Base-by-base conservation (phyloP, 225 moss, liverwort and hornwort species). In the Anthoceros angustus region DNA sequence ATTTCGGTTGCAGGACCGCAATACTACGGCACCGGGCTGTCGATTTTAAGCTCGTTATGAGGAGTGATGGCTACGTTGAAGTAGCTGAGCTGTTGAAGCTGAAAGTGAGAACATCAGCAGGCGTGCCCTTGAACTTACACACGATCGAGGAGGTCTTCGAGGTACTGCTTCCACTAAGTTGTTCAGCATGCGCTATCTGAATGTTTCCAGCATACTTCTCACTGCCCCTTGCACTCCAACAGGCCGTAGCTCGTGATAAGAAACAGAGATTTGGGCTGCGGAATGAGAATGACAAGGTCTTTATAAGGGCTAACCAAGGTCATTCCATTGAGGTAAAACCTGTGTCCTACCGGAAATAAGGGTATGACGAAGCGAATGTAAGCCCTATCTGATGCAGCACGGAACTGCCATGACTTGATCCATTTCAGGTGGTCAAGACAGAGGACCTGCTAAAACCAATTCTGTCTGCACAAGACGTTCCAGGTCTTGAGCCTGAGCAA, bases 261-360 rank as follows among this genome's bases (percentile, higher is more conserved):
- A 98, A 98, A 69, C 78, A 86, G 32, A 82, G 98, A 40, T 80
- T 98, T 65, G 87, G 87, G 23, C 62, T 77, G 1, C 78, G 68
- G 71, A 81, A 86, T 25, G 86, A 84, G 6, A 46, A 67, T 38
- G 84, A 75, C 21, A 43, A 64, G 41, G 70, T 87, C 62, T 75
- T 72, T 41, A 86, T 92, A 8, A 81, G 98, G 71, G 98, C 98
- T 73, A 84, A 73, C 74, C 98, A 98, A 78, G 98, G 98, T 60
- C 98, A 98, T 63, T 69, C 81, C 10, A 81, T 98, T 18, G 77
- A 70, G 32, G 32, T 32, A 32, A 32, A 32, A 32, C 4, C 32
- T 32, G 1, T 32, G 32, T 32, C 32, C 2, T 32, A 4, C 4
- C 4, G 32, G 32, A 32, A 32, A 32, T 32, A 32, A 32, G 32